These are phyloP conservation scores for Dioszegia aurantiaca DNA, from an alignment of 768 basidiomycete genomes.

Conservation along the genomic window DNA sequence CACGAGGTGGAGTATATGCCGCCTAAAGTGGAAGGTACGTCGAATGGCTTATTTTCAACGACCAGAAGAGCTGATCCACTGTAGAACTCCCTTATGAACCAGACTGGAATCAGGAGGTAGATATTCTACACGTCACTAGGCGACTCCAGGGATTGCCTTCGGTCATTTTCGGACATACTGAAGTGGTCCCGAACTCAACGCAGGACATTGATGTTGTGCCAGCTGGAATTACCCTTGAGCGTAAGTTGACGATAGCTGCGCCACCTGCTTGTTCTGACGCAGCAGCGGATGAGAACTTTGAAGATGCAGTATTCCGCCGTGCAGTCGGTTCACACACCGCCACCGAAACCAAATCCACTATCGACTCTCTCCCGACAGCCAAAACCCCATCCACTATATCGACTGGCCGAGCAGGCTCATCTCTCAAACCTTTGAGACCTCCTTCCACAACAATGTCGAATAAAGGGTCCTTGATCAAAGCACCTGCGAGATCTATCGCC, in stretches of 20 bases:
- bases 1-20: conserved; percentile 41
- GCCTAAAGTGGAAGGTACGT: conserved; percentile 27
- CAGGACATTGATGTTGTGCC: neutral
- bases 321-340: neutral
- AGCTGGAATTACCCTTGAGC: neutral
- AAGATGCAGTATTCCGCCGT: conserved; percentile 24
- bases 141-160: conserved; percentile 14
- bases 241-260: neutral
- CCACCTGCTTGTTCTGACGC: neutral
- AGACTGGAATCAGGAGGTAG: conserved; percentile 11
- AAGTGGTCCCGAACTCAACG: neutral
- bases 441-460: no score
- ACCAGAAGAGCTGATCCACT: conserved; percentile 16
- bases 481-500: no score
- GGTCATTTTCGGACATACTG: neutral
- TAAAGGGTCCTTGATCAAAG: no score
- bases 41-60: no score
- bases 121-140: conserved; percentile 4
- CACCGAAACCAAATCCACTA: no score
- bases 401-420: no score
- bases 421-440: no score
- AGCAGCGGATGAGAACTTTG: conserved; percentile 19
- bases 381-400: no score
- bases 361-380: no score
- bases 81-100: conserved; percentile 32